phyloP scores from a whole-genome alignment of 2,329 filamentous ascomycete genomes.

The Ciborinia camelliae region DNA sequence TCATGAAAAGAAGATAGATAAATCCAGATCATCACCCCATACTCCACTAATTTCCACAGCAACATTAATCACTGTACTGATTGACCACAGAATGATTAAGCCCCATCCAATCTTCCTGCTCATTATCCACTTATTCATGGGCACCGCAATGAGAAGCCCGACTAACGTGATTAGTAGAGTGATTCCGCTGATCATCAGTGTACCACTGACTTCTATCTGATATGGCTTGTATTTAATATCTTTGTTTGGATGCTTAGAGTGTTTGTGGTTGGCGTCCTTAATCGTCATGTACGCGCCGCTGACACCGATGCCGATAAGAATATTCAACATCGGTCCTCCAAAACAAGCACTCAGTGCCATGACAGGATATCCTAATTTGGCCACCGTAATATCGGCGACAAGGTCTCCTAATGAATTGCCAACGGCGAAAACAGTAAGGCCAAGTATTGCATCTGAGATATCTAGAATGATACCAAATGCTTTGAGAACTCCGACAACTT shows the following conservation, averaged over 20 bases:
- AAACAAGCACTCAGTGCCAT: slow-evolving; percentile 96
- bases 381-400: slow-evolving; percentile 91
- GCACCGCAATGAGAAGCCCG: slow-evolving; percentile 74
- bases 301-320: slow-evolving; percentile 89
- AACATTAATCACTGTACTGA: slow-evolving; percentile 80
- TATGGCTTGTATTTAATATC: slow-evolving; percentile 71
- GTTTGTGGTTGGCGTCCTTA: slow-evolving; percentile 60
- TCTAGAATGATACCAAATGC: slow-evolving; percentile 85
- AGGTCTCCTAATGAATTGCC: slow-evolving; percentile 94
- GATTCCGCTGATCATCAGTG: slow-evolving; percentile 79
- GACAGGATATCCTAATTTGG: slow-evolving; percentile 87
- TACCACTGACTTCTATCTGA: slow-evolving; percentile 77
- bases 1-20: slow-evolving; percentile 2
- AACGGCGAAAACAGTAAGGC: slow-evolving; percentile 92
- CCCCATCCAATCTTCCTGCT: slow-evolving; percentile 77
- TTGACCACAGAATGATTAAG: slow-evolving; percentile 73
- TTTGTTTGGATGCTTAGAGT: slow-evolving; percentile 63
- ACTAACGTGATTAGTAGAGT: slow-evolving; percentile 78
- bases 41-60: slow-evolving; percentile 67
- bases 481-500: slow-evolving; percentile 94
- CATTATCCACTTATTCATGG: slow-evolving; percentile 82
- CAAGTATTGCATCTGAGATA: slow-evolving; percentile 92
- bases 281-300: slow-evolving; percentile 86
- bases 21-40: slow-evolving; percentile 22
- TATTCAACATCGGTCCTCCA: slow-evolving; percentile 97